Evolutionary conservation across 371 early-diverging fungal genomes (phyloP).

Genomic region (Thermomucor indicae-seudaticae): DNA sequence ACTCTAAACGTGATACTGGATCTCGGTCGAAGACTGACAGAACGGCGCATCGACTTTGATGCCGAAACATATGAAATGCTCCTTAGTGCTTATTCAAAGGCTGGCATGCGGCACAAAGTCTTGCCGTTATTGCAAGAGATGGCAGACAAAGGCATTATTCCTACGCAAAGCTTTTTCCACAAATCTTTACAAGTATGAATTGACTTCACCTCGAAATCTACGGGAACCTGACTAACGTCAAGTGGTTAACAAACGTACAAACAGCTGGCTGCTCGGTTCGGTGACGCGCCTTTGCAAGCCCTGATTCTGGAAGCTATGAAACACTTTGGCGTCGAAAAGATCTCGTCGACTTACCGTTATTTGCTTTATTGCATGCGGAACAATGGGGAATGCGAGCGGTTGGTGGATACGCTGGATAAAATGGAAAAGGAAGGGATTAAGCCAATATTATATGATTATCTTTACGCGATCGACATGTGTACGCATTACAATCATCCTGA

Average conservation of each 20-base stretch:
- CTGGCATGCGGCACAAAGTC: background rate
- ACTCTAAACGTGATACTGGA: background rate
- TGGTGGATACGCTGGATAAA: constrained; percentile 30
- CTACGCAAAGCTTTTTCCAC: constrained; percentile 12
- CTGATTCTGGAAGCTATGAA: constrained; percentile 24
- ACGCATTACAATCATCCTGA: constrained; percentile 12
- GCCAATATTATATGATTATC: constrained; percentile 10
- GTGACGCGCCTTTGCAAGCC: constrained; percentile 18
- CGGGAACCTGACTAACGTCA: background rate
- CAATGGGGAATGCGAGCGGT: constrained; percentile 36
- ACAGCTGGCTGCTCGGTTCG: constrained; percentile 21
- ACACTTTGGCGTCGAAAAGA: background rate
- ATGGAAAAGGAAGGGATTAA: constrained; percentile 20
- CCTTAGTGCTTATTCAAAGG: constrained; percentile 25
- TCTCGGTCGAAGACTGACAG: constrained; percentile 11
- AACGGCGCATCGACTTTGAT: constrained; percentile 8
- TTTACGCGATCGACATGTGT: constrained; percentile 14
- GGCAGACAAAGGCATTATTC: constrained; percentile 10
- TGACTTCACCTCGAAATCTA: background rate
- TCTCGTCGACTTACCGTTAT: constrained; percentile 14
- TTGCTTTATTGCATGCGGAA: constrained; percentile 27
- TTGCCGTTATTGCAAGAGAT: constrained; percentile 19
- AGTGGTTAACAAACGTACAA: background rate
- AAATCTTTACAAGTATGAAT: constrained; percentile 25
- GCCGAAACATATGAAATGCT: constrained; percentile 19